Conservation (phyloP, 352 stramenopile genomes). For the Bremia lactucae region DNA sequence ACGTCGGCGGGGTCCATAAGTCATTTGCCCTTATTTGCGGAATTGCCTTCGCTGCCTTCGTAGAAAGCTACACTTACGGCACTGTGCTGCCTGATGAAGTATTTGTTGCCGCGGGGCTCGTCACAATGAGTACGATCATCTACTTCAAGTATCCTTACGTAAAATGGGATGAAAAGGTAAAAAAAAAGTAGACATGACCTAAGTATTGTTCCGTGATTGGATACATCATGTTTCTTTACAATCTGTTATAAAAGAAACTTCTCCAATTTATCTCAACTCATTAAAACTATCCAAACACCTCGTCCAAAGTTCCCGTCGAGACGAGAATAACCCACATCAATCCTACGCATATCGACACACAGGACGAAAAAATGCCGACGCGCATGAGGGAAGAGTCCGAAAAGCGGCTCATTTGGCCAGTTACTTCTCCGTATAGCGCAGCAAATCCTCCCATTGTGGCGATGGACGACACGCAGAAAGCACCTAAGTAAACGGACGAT, state of each 20-base stretch:
- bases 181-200: slow-evolving; percentile 30
- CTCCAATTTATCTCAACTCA: no score
- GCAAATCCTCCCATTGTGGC: slow-evolving; percentile 85
- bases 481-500: slow-evolving; percentile 65
- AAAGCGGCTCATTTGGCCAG: slow-evolving; percentile 45
- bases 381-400: slow-evolving; percentile 44
- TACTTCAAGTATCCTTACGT: slow-evolving; percentile 71
- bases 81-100: slow-evolving; percentile 46
- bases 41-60: slow-evolving; percentile 79
- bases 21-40: slow-evolving; percentile 83
- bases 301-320: slow-evolving; percentile 52
- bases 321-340: slow-evolving; percentile 63
- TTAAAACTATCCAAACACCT: slow-evolving; percentile 64
- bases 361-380: slow-evolving; percentile 55
- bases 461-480: slow-evolving; percentile 81
- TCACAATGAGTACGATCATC: slow-evolving; percentile 54
- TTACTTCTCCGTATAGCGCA: slow-evolving; percentile 63
- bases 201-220: no score
- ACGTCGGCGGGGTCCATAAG: slow-evolving; percentile 86
- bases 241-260: no score
- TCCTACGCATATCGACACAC: slow-evolving; percentile 53
- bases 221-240: no score
- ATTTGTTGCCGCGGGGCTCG: slow-evolving; percentile 57
- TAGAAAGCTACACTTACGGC: slow-evolving; percentile 66
- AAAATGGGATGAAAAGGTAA: slow-evolving; percentile 19